These are phyloP conservation scores for Vigna nakashimae DNA, from an alignment of 306 rosid species.

Conservation along the genomic window DNA sequence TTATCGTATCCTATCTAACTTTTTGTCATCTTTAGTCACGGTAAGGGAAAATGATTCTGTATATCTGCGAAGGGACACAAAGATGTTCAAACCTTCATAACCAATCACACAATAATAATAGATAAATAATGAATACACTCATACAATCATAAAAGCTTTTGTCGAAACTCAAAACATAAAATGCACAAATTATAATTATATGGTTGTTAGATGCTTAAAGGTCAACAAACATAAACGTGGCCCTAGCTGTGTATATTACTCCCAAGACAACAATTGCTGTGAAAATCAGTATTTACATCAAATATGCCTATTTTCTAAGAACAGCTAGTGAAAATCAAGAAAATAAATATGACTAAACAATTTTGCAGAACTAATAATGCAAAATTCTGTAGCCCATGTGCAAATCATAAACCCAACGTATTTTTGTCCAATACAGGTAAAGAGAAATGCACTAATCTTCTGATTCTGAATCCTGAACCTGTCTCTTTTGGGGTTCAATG, in stretches of 20 bases:
- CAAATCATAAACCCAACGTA: not conserved
- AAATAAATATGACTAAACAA: not conserved
- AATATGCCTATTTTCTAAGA: not conserved
- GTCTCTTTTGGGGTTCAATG: slow-evolving; percentile 30
- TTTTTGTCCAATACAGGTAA: not conserved
- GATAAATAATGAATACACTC: not conserved
- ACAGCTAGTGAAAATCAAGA: not conserved
- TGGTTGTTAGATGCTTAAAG: not conserved
- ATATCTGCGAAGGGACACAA: not conserved
- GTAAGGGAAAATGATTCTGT: no score
- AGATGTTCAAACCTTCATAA: not conserved
- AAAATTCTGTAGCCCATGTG: not conserved
- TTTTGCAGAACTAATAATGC: not conserved
- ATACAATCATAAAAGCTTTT: not conserved
- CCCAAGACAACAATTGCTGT: not conserved
- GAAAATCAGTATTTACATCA: slow-evolving; percentile 7
- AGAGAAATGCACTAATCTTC: slow-evolving; percentile 38
- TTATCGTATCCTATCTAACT: no score
- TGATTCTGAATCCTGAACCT: slow-evolving; percentile 45
- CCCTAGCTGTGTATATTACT: not conserved
- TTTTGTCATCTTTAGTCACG: no score
- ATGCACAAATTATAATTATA: not conserved
- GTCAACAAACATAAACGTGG: not conserved
- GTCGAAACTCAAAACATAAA: not conserved
- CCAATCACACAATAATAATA: not conserved